These are phyloP conservation scores for Chalaropsis ovoidea DNA, from an alignment of 2,329 filamentous ascomycete genomes.

Conservation along the genomic window DNA sequence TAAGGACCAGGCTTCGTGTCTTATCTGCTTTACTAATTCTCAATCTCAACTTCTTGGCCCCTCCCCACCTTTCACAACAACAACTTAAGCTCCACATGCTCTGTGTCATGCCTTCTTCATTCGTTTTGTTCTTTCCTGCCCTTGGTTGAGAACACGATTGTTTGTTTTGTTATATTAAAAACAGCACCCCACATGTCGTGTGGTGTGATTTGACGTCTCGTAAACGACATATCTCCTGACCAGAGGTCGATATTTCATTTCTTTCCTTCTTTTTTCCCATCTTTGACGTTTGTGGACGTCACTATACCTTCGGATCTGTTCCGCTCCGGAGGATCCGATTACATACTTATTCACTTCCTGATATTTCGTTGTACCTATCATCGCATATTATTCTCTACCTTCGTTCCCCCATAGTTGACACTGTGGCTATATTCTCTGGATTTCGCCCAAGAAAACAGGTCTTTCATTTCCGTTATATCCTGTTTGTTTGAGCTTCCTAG, in stretches of 20 bases:
- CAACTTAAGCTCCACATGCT: not conserved
- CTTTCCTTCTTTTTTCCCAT: not conserved
- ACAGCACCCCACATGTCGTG: not conserved
- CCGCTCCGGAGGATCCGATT: not conserved
- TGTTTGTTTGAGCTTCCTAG: no score
- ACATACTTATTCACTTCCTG: not conserved
- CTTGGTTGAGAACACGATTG: not conserved
- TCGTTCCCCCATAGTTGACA: not conserved
- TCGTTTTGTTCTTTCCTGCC: not conserved
- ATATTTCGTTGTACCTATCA: not conserved
- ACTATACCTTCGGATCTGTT: not conserved
- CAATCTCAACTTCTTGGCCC: not conserved
- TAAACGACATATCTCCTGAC: not conserved
- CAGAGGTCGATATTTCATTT: not conserved
- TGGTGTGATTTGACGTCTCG: not conserved
- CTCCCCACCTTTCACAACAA: not conserved
- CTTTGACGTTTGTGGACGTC: not conserved
- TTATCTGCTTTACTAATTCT: not conserved
- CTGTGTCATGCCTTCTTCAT: slow-evolving; percentile 1
- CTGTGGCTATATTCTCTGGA: no score
- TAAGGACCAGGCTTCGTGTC: not conserved
- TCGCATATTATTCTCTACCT: not conserved
- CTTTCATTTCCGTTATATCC: no score
- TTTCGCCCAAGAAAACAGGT: no score
- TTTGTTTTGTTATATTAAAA: not conserved